These are phyloP conservation scores for Neurospora sp. DNA, from an alignment of 495 filamentous ascomycete genomes.

Conservation along the genomic window DNA sequence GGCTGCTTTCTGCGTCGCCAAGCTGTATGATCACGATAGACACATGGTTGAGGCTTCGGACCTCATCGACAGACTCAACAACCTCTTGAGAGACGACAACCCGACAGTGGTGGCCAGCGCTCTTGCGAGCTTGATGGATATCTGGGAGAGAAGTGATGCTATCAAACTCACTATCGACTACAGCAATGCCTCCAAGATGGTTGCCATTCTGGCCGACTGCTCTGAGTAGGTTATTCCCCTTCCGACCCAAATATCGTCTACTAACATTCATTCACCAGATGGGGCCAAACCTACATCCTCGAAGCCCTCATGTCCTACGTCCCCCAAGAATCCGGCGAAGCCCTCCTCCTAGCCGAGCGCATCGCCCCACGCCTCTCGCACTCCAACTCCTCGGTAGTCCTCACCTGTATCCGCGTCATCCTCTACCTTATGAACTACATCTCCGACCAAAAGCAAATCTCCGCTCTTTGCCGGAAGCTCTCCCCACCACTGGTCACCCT, in stretches of 20 bases:
- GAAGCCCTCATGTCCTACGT: conserved; percentile 98
- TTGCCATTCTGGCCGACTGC: conserved; percentile 91
- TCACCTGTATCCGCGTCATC: conserved; percentile 92
- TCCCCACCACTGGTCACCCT: conserved; percentile 97
- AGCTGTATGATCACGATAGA: conserved; percentile 93
- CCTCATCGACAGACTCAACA: conserved; percentile 85
- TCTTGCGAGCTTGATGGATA: conserved; percentile 87
- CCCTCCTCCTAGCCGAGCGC: conserved; percentile 80
- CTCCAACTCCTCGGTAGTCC: conserved; percentile 89
- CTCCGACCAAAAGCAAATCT: conserved; percentile 81
- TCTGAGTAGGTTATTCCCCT: conserved; percentile 64
- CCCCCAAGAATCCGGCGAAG: conserved; percentile 81
- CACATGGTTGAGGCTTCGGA: conserved; percentile 82
- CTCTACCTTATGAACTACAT: conserved; percentile 99
- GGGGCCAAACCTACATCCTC: conserved; percentile 98
- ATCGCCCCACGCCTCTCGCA: conserved; percentile 91
- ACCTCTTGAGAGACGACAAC: conserved; percentile 87
- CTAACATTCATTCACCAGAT: conserved; percentile 45
- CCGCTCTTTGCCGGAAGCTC: conserved; percentile 79
- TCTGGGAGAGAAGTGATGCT: conserved; percentile 94
- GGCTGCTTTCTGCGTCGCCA: conserved; percentile 91
- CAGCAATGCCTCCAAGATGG: conserved; percentile 91
- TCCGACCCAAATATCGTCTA: neutral
- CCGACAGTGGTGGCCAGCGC: conserved; percentile 95
- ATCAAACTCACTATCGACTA: conserved; percentile 99